Evolutionary conservation across 441 rosid genomes (phyloP).

Genomic region (Pelargonium australe): DNA sequence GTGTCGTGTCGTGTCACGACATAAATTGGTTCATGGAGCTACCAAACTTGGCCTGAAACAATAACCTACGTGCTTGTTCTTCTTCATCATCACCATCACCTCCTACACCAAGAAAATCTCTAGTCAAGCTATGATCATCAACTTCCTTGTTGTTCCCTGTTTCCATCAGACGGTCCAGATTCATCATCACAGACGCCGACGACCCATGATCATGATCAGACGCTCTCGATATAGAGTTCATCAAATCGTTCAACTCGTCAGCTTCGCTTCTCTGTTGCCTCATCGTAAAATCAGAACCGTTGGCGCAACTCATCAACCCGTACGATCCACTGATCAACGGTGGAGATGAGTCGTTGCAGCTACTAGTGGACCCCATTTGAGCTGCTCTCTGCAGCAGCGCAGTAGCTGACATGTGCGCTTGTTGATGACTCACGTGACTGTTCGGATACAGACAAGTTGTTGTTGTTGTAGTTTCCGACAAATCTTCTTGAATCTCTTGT

Average conservation of each 20-base stretch:
- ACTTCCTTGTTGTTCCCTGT: constrained; percentile 17
- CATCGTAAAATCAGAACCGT: too few relatives aligned
- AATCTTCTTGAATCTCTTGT: constrained; percentile 33
- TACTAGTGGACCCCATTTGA: constrained; percentile 63
- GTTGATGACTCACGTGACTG: constrained; percentile 17
- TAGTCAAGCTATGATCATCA: constrained; percentile 31
- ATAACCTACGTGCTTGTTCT: neutral
- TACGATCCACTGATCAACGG: constrained; percentile 9
- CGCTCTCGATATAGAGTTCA: too few relatives aligned
- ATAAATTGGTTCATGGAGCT: too few relatives aligned
- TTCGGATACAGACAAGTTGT: constrained; percentile 28
- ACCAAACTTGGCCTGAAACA: too few relatives aligned
- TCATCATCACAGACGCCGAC: constrained; percentile 9
- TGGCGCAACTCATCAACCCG: constrained; percentile 25
- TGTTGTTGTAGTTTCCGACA: constrained; percentile 23
- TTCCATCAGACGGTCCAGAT: constrained; percentile 10
- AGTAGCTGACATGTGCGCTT: constrained; percentile 63
- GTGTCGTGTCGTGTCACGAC: too few relatives aligned
- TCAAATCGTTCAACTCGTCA: too few relatives aligned
- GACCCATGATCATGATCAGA: constrained; percentile 6
- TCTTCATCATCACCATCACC: constrained; percentile 18
- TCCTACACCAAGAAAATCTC: constrained; percentile 57
- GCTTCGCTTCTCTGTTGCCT: too few relatives aligned
- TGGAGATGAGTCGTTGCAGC: constrained; percentile 20
- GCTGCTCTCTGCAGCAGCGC: constrained; percentile 72